phyloP scores from a whole-genome alignment of 176 grass and related monocot genomes.

The Sorghum bicolor region DNA sequence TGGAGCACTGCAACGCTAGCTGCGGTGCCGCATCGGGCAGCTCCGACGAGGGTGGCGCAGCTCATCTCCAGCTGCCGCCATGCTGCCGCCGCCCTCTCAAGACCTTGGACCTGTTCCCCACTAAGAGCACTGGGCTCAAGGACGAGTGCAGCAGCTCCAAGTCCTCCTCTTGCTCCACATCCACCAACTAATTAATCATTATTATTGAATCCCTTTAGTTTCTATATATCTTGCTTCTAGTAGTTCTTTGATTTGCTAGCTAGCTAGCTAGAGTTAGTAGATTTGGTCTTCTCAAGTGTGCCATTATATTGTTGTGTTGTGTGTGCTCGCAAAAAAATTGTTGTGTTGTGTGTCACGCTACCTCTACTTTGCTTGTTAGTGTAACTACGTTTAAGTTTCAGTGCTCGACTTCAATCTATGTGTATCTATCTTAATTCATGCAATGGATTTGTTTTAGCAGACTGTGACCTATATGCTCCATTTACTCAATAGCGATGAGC shows the following conservation, averaged over 20 bases:
- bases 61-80: constrained; percentile 25
- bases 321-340: too few relatives aligned
- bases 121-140: constrained; percentile 68
- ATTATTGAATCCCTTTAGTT: not conserved
- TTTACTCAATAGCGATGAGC: too few relatives aligned
- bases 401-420: not conserved
- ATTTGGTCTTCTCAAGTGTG: not conserved
- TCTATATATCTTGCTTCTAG: not conserved
- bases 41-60: not conserved
- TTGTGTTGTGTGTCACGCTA: not conserved
- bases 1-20: constrained; percentile 24
- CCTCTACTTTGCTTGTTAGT: not conserved
- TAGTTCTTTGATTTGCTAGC: not conserved
- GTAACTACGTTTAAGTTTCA: not conserved
- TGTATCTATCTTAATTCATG: not conserved
- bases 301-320: not conserved
- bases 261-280: not conserved
- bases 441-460: not conserved
- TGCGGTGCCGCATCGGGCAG: constrained; percentile 9
- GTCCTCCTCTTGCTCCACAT: constrained; percentile 90
- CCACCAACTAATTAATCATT: constrained; percentile 54
- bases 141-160: constrained; percentile 92
- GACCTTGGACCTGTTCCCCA: constrained; percentile 88
- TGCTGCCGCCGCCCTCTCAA: constrained; percentile 67
- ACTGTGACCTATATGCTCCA: not conserved